Percentiles rank a stretch among this genome's conserved stretches.
Conservation (phyloP, 768 basidiomycete species). For the Agaricus bisporus region DNA sequence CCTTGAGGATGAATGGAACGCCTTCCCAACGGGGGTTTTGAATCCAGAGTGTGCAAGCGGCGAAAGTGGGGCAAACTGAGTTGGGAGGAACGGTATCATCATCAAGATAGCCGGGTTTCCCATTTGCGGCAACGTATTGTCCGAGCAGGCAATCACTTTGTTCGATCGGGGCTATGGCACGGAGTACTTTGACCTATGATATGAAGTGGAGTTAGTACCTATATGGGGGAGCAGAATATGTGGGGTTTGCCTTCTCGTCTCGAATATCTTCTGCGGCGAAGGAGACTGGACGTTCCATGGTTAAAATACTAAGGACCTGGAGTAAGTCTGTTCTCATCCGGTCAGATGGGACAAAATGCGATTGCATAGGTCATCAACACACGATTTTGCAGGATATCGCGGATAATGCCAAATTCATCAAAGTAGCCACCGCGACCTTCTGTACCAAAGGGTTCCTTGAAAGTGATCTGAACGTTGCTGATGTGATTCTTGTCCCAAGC, state of each 20-base stretch:
- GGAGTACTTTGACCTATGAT: constrained; percentile 88
- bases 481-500: constrained; percentile 96
- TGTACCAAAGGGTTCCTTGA: constrained; percentile 99
- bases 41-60: constrained; percentile 85
- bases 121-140: constrained; percentile 84
- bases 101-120: constrained; percentile 98
- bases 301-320: constrained; percentile 90
- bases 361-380: constrained; percentile 31
- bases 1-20: constrained; percentile 97
- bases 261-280: constrained; percentile 97
- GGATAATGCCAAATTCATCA: constrained; percentile 99
- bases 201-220: constrained; percentile 3
- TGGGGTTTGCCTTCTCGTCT: constrained; percentile 79
- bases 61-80: constrained; percentile 92
- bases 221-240: constrained; percentile 2
- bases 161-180: constrained; percentile 80
- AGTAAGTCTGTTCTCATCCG: constrained; percentile 60
- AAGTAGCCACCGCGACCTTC: constrained; percentile 99
- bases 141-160: constrained; percentile 81
- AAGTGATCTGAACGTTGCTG: constrained; percentile 96
- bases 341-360: constrained; percentile 4
- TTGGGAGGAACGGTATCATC: constrained; percentile 91
- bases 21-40: constrained; percentile 98
- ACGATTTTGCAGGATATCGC: constrained; percentile 98
- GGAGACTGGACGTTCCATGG: constrained; percentile 98